Evolutionary conservation across 495 filamentous ascomycete species (phyloP).

Genomic region (Penicillium odoratum): DNA sequence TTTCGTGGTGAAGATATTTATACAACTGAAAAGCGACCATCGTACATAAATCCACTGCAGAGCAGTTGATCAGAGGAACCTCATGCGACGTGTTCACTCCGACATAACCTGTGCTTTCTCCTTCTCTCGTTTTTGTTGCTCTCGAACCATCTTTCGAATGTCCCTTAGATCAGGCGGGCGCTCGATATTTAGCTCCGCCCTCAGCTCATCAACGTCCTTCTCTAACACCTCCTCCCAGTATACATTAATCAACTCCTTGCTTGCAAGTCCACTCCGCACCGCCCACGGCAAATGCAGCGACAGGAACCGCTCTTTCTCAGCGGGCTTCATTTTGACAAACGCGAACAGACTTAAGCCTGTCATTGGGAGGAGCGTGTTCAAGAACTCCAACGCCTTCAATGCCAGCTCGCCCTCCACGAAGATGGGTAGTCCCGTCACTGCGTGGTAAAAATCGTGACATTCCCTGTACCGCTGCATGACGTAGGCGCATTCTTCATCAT

Average conservation of each 20-base stretch:
- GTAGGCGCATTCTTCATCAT: conserved; percentile 92
- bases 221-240: conserved; percentile 98
- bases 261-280: conserved; percentile 71
- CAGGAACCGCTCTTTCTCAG: conserved; percentile 72
- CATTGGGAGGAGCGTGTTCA: conserved; percentile 93
- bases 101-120: conserved; percentile 41
- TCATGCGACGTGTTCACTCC: conserved; percentile 11
- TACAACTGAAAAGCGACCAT: conserved; percentile 1
- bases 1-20: not conserved
- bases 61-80: not conserved
- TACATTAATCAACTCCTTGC: conserved; percentile 88
- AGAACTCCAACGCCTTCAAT: conserved; percentile 94
- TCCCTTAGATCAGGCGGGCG: conserved; percentile 84
- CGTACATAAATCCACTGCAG: conserved; percentile 2
- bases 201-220: conserved; percentile 75
- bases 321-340: conserved; percentile 67
- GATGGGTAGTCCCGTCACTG: conserved; percentile 87
- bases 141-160: conserved; percentile 68
- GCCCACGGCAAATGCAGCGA: conserved; percentile 87
- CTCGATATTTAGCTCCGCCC: conserved; percentile 76
- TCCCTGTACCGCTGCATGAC: conserved; percentile 99
- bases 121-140: conserved; percentile 65
- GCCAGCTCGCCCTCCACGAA: conserved; percentile 92
- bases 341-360: conserved; percentile 81
- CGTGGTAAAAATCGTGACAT: conserved; percentile 98